Evolutionary conservation across 2,329 filamentous ascomycete species (phyloP), one percentile per base, ranked within the genome.

Genomic region (Fusarium continuum): DNA sequence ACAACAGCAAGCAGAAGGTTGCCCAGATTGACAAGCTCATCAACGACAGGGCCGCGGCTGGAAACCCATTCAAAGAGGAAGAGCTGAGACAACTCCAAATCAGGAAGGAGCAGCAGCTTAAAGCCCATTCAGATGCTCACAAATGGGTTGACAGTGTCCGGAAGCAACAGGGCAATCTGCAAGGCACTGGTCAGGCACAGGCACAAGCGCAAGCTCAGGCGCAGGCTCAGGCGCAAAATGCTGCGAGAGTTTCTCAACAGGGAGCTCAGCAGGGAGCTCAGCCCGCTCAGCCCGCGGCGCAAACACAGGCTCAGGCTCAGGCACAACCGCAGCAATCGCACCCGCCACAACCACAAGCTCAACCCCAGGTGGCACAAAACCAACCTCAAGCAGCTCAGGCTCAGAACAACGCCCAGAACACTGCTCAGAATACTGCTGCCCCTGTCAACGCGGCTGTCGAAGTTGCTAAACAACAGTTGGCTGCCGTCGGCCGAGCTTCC

Each of bases 61-160:
- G 80, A 4, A 78, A 77, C 17, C 73, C 78, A 0, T 70, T 84
- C 11, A 77, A 75, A 4, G 73, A 81, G 2, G 82, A 85, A 3
- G 83, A 86, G 45, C 68, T 79, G 26, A 80, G 79, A 51, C 75
- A 78, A 20, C 75, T 78, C 11, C 76, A 80, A 34, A 75, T 80
- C 2, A 77, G 78, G 34, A 81, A 79, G 56, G 80, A 80, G 3
- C 72, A 76, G 14, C 72, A 79, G 10, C 72, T 79, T 14, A 85
- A 83, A 60, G 61, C 74, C 8, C 78, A 84, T 58, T 70, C 70
- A 0, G 81, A 84, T 3, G 81, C 82, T 0, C 77, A 80, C 20
- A 77, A 74, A 17, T 85, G 81, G 65, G 78, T 85, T 4, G 80
- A 81, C 13, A 72, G 64, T 6, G 80, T 85, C 35, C 75, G 83